Evolutionary conservation across 768 basidiomycete species (phyloP), one percentile per base, ranked within the genome.

Genomic region (Boletus sp.): DNA sequence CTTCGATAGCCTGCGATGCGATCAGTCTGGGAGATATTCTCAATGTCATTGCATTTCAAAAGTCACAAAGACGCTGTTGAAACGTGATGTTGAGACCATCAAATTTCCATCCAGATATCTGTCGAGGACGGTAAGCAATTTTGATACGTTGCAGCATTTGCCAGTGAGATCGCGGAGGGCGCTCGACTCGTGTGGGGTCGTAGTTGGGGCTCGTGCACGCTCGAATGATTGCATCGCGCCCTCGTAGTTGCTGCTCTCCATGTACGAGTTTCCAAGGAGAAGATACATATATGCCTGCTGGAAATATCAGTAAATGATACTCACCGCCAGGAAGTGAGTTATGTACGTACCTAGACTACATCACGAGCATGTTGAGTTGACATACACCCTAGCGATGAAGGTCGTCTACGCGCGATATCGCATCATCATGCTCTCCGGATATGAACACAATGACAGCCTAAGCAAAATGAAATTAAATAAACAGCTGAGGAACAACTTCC

Each of bases 201-300:
- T 11, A 35, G 33, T 11, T 9, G 33, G 33, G n/a, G 8, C 33
- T 11, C 7, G 33, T 35, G 33, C 33, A 11, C 4, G 46, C 36
- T 54, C 35, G 11, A 54, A 50, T 4, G 39, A 28, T 5, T 33
- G 14, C 32, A 58, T 33, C 11, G 33, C 33, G 8, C 11, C 9
- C 9, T 35, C 33, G 33, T 35, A 35, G 33, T 35, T 35, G 1
- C 44, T 39, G 12, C 15, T 14, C 8, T 60, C 33, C 49, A 56
- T 15, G 0, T 1, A 5, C 5, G 18, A 47, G 12, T 44, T 39
- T 9, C 58, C 61, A 29, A 59, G 39, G 1, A 56, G 45, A 41
- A 60, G 40, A 15, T 54, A 14, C 60, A 61, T 61, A 28, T 48
- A 39, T 18, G 60, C 59, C 61, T 61, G 5, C 1, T 15, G 14